phyloP scores from a whole-genome alignment of 208 protist genomes.

The Zelonia costaricensis region DNA sequence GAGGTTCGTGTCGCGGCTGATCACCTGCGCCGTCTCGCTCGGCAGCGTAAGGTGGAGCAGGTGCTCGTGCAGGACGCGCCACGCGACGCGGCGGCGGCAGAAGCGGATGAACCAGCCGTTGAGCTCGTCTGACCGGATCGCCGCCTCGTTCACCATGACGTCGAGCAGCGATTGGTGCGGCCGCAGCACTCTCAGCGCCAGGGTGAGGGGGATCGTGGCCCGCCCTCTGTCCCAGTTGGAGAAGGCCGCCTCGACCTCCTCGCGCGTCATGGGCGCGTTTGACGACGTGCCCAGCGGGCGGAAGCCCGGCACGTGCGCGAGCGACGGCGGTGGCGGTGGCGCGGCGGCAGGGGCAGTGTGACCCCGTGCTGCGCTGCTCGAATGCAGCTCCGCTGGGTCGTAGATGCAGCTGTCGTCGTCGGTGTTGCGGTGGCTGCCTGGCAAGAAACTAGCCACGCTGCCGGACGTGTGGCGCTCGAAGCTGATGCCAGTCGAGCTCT shows the following conservation, averaged over 20 bases:
- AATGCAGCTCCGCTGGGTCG: constrained; percentile 3
- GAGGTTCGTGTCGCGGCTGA: constrained; percentile 44
- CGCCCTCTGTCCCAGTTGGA: constrained; percentile 19
- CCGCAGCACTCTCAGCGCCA: constrained; percentile 60
- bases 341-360: background rate
- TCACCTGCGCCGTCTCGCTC: constrained; percentile 34
- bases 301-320: background rate
- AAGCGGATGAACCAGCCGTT: constrained; percentile 83
- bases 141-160: constrained; percentile 78
- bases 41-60: constrained; percentile 65
- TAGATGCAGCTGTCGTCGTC: constrained; percentile 20
- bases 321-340: background rate
- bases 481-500: constrained; percentile 16
- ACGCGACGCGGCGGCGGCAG: constrained; percentile 76
- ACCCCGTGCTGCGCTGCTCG: background rate
- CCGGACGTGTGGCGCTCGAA: constrained; percentile 6
- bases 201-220: constrained; percentile 36
- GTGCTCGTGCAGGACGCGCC: constrained; percentile 87
- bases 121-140: constrained; percentile 57
- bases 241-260: constrained; percentile 37
- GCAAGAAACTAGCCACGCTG: background rate
- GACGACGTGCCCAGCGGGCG: background rate
- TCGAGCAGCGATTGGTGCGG: constrained; percentile 75
- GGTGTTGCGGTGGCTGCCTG: constrained; percentile 9
- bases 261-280: constrained; percentile 18